A percentile compares a stretch with the other conserved stretches of the same genome.
Evolutionary conservation across 2,329 filamentous ascomycete genomes (phyloP).

Genomic region (Botrytis squamosa): DNA sequence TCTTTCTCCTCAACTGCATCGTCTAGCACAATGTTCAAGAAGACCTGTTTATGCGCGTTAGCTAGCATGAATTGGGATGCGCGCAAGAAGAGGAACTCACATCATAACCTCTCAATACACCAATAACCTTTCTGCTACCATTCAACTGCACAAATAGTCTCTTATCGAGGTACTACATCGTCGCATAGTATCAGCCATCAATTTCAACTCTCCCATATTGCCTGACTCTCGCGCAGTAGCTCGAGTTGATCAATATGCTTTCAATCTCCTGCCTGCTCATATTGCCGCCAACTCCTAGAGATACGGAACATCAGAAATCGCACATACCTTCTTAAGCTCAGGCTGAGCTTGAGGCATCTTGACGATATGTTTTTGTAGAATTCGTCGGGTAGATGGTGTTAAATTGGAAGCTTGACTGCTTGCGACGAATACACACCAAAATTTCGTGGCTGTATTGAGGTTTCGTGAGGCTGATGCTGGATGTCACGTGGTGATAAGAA

Average conservation of each 20-base stretch:
- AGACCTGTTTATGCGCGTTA: slow-evolving; percentile 62
- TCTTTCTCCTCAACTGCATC: slow-evolving; percentile 94
- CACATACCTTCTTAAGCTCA: slow-evolving; percentile 90
- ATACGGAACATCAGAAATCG: not conserved
- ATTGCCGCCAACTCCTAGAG: slow-evolving; percentile 1
- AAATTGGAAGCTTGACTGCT: slow-evolving; percentile 18
- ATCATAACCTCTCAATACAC: slow-evolving; percentile 92
- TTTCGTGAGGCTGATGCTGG: slow-evolving; percentile 24
- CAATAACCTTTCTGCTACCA: slow-evolving; percentile 95
- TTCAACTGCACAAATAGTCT: slow-evolving; percentile 96
- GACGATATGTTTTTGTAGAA: slow-evolving; percentile 26
- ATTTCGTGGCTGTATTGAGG: slow-evolving; percentile 21
- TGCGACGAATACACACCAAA: slow-evolving; percentile 17
- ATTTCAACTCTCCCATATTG: slow-evolving; percentile 52
- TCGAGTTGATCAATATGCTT: not conserved
- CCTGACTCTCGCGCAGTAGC: slow-evolving; percentile 20
- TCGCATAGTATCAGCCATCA: slow-evolving; percentile 31
- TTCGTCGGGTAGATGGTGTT: slow-evolving; percentile 23
- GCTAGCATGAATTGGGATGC: not conserved
- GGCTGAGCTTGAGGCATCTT: slow-evolving; percentile 97
- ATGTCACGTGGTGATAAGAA: slow-evolving; percentile 35
- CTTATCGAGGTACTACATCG: slow-evolving; percentile 91
- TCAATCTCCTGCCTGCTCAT: slow-evolving; percentile 21
- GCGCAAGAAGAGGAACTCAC: slow-evolving; percentile 48
- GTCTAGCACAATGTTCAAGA: slow-evolving; percentile 96